Base-by-base conservation (phyloP, 116 monocot genomes). In the Papilionanthe hybrid region DNA sequence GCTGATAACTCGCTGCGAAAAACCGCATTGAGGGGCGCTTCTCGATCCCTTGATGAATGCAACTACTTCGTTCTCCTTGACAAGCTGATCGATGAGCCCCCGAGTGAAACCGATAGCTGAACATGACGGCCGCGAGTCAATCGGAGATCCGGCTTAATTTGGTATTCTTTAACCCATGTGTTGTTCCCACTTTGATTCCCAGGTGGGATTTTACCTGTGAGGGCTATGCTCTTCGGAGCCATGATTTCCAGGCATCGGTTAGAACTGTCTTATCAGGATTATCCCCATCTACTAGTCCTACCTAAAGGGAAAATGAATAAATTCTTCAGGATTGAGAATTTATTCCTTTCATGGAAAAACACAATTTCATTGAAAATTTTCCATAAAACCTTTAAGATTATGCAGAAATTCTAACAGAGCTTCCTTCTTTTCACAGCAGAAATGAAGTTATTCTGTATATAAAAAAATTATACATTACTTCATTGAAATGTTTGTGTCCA, bases 1-100 rank as follows among this genome's bases (percentile, higher is more conserved):
- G 4, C 91, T 88, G 20, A 98, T 87, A 53, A 98, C 97, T 75
- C 83, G 91, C 41, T 98, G 97, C 3, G 97, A 98, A 82, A 97
- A 98, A 0, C 97, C 97, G 43, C 97, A 98, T 25, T 86, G 97
- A 1, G 97, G 97, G 49, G 92, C 88, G 42, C 80, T 88, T 77
- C 97, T 92, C 32, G 97, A 88, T 41, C 97, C 97, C 80, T 98
- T 98, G 77, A 98, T 98, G 89, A 98, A 98, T 73, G 97, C 94
- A 17, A 98, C 94, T 5, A 98, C 92, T 78, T 88, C 87, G 57
- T 88, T 90, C 75, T 98, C 92, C 81, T 98, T 98, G 12, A 98
- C 94, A 18, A 98, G 82, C 12, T 77, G 78, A 74, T 98, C 91
- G 32, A 98, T 92, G 7, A 98, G 91, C 69, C 84, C 78, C 91